Conservation (phyloP, 352 stramenopile species). For the Aphanomyces invadans region DNA sequence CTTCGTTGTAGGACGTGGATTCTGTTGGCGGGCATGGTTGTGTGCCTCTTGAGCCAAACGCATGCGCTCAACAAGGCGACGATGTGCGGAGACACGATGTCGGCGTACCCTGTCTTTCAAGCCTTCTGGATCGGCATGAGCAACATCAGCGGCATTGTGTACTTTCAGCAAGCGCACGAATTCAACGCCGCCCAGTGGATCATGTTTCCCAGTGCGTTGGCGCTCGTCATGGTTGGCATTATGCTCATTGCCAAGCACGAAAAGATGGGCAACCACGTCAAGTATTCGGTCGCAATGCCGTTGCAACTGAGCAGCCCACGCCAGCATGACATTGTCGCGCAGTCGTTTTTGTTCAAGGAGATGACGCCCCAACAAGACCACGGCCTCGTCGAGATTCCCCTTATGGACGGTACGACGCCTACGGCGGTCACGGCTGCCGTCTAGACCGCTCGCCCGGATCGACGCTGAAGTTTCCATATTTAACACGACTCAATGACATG, state of each 20-base stretch:
- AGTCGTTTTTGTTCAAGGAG: slow-evolving; percentile 84
- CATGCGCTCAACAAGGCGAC: slow-evolving; percentile 80
- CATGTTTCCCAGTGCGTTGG: slow-evolving; percentile 68
- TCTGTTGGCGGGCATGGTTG: slow-evolving; percentile 53
- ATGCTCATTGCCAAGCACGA: slow-evolving; percentile 79
- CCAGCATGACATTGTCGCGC: slow-evolving; percentile 80
- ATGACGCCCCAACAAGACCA: slow-evolving; percentile 52
- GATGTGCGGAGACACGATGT: slow-evolving; percentile 83
- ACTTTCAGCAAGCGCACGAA: slow-evolving; percentile 78
- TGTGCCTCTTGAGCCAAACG: slow-evolving; percentile 70
- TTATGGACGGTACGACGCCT: background rate
- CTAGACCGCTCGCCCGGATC: background rate
- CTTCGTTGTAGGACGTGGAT: slow-evolving; percentile 20
- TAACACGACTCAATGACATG: background rate
- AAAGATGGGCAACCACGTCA: slow-evolving; percentile 83
- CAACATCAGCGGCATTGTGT: slow-evolving; percentile 82
- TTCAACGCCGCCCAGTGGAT: slow-evolving; percentile 78
- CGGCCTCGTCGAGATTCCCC: slow-evolving; percentile 5
- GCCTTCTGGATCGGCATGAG: slow-evolving; percentile 85
- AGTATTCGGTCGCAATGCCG: slow-evolving; percentile 84
- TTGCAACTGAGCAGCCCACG: slow-evolving; percentile 77
- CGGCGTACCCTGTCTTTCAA: slow-evolving; percentile 78
- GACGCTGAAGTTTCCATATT: background rate
- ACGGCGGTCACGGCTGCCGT: background rate
- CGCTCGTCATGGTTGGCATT: slow-evolving; percentile 66